Base-by-base conservation (phyloP, 352 stramenopile genomes). In the Globisporangium megalacanthum region DNA sequence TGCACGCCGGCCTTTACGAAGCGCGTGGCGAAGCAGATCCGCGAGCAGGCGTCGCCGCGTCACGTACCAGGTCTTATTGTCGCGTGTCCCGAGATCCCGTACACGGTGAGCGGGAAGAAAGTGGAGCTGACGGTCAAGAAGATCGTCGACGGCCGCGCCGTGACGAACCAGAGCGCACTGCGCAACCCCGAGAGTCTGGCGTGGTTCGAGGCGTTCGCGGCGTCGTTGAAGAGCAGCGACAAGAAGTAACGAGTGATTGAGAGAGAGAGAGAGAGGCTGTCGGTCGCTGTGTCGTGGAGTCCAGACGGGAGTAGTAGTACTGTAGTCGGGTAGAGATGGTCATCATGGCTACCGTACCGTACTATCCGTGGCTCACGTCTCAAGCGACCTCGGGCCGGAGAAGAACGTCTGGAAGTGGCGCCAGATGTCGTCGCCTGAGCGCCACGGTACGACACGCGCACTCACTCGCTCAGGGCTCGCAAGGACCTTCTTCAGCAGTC, bases 71-170 rank as follows among this genome's bases (percentile, higher is more conserved):
- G 68, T 0, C 58, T 79, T 29, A 73, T 92, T n/a, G 70, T 79
- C 31, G 69, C 69, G 8, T 88, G 77, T 25, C 83, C 83, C 5
- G 77, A 80, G 31, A 90, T 92, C 56, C 83, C 83, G 37, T 79
- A 88, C 65, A 92, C 79, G 2, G 74, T 88, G 51, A 90, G 78
- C 48, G 82, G 82, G 31, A 92, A 92, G 67, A 90, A 89, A 52
- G 79, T 92, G 39, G 83, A 92, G 58, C 66, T 92, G 39, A 86
- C 79, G 13, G 78, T 89, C 31, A 89, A 89, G 75, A 83, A 85
- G 59, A 84, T 91, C 60, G 70, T 91, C 39, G 73, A 86, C 48
- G 81, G 81, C 37, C 65, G 79, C 22, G 45, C 56, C 1, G 65
- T 89, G 8, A 81, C 68, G 31, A 91, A 89, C 64, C 74, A 70